Evolutionary conservation across 352 stramenopile species (phyloP).

Genomic region (Phytophthora meadii): DNA sequence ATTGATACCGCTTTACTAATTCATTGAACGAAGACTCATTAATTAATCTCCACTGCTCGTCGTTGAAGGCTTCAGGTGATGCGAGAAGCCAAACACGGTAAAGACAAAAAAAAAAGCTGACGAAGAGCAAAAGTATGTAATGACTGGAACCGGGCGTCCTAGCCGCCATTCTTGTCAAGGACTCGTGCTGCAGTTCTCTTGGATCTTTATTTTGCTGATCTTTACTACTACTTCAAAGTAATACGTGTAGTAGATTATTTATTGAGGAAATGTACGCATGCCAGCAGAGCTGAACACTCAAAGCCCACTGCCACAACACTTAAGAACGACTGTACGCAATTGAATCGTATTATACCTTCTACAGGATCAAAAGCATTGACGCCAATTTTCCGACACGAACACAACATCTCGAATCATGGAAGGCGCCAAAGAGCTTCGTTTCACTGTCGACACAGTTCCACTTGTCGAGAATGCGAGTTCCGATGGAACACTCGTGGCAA

Average conservation of each 20-base stretch:
- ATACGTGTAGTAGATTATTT: no score
- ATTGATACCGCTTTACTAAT: no score
- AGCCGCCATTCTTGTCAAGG: no score
- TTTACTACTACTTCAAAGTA: background rate
- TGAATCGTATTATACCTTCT: constrained; percentile 57
- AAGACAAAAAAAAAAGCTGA: constrained; percentile 8
- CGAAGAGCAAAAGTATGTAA: no score
- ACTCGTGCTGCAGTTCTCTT: constrained; percentile 1
- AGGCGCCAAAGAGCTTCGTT: background rate
- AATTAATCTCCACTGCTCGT: background rate
- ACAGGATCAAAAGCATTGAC: constrained; percentile 16
- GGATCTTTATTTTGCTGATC: constrained; percentile 9
- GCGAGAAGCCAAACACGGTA: constrained; percentile 48
- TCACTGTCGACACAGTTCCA: background rate
- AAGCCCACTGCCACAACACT: constrained; percentile 71
- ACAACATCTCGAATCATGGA: background rate
- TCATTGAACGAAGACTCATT: background rate
- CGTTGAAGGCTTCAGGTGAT: constrained; percentile 40
- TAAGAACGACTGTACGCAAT: constrained; percentile 67
- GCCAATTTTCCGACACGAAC: background rate
- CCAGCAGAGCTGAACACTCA: constrained; percentile 49
- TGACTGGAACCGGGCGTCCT: no score
- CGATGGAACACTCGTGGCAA: background rate
- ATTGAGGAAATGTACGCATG: no score
- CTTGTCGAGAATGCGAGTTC: background rate